These are phyloP conservation scores for Fusarium clavum DNA, from an alignment of 2,329 filamentous ascomycete species.

Conservation along the genomic window DNA sequence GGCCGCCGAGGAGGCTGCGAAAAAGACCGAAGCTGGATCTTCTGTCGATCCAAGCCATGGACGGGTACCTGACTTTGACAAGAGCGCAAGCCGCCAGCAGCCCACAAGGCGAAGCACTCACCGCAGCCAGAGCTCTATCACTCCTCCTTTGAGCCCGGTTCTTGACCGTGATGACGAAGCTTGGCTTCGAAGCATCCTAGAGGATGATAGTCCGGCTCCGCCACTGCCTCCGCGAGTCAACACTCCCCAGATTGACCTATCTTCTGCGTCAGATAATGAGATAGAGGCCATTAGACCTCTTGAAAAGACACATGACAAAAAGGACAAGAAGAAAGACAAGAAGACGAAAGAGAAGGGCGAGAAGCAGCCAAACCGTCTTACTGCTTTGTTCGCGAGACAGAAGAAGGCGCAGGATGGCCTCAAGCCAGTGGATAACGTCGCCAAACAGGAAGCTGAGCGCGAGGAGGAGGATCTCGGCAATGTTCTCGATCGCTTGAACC, in stretches of 20 bases:
- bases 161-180: slow-evolving; percentile 68
- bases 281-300: slow-evolving; percentile 46
- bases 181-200: slow-evolving; percentile 67
- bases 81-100: slow-evolving; percentile 20
- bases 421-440: slow-evolving; percentile 54
- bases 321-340: slow-evolving; percentile 45
- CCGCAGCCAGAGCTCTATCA: slow-evolving; percentile 45
- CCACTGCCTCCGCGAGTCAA: slow-evolving; percentile 66
- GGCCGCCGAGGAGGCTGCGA: slow-evolving; percentile 43
- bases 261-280: slow-evolving; percentile 39
- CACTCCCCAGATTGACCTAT: slow-evolving; percentile 60
- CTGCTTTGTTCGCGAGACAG: slow-evolving; percentile 52
- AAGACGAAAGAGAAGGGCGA: slow-evolving; percentile 51
- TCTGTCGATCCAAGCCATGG: slow-evolving; percentile 26
- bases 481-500: slow-evolving; percentile 86
- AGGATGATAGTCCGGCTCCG: slow-evolving; percentile 59
- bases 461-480: slow-evolving; percentile 79
- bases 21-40: slow-evolving; percentile 25
- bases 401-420: slow-evolving; percentile 55
- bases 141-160: slow-evolving; percentile 55
- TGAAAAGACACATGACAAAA: slow-evolving; percentile 49
- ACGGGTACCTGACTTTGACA: slow-evolving; percentile 29
- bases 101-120: slow-evolving; percentile 35
- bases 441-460: slow-evolving; percentile 57
- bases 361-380: slow-evolving; percentile 53